A percentile compares a stretch with the other conserved stretches of the same genome.
Conservation (phyloP, 257 asterid genomes). For the Solanum ossicruentum region DNA sequence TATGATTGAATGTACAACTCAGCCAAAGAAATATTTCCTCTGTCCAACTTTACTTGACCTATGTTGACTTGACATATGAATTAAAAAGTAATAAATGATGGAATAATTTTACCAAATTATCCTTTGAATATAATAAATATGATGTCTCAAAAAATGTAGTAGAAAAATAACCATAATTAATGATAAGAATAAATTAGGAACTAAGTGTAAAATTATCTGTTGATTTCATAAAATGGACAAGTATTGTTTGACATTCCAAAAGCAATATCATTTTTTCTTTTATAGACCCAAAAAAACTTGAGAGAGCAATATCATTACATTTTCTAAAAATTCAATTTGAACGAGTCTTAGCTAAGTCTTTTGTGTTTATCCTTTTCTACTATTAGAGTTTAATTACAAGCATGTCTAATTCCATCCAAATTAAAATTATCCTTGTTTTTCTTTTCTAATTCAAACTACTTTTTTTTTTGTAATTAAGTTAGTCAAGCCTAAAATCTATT, state of each 20-base stretch:
- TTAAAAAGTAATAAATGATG: too few relatives aligned
- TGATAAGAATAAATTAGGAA: too few relatives aligned
- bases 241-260: fast-evolving
- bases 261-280: too few relatives aligned
- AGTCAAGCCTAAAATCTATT: background rate
- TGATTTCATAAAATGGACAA: too few relatives aligned
- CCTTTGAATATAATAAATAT: too few relatives aligned
- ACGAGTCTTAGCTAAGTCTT: background rate
- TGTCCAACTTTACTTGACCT: too few relatives aligned
- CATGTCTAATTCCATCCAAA: background rate
- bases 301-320: background rate
- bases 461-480: background rate
- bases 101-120: too few relatives aligned
- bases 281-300: too few relatives aligned
- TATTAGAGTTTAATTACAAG: background rate
- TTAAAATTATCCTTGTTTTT: background rate
- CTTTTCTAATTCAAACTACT: background rate
- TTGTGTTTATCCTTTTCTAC: background rate
- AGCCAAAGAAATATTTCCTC: background rate
- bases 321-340: background rate
- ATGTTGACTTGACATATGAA: too few relatives aligned
- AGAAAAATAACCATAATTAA: too few relatives aligned
- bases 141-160: too few relatives aligned
- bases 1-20: background rate
- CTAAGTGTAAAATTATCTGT: too few relatives aligned